A percentile compares a stretch with the other conserved stretches of the same genome.
Evolutionary conservation across 352 stramenopile species (phyloP).

Genomic region (Pythium pyrilobum): DNA sequence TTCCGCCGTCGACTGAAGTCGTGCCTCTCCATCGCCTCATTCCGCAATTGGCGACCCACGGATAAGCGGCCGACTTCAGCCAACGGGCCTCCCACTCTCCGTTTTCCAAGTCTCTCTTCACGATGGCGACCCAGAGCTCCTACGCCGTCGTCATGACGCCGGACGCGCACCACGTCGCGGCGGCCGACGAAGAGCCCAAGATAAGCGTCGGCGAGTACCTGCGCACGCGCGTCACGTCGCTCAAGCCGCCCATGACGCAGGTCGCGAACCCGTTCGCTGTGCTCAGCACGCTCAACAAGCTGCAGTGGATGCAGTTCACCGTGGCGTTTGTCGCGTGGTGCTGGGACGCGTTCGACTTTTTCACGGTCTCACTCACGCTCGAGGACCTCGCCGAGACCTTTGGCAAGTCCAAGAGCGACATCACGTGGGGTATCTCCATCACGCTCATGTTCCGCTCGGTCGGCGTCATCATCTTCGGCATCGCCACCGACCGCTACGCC

Average conservation of each 20-base stretch:
- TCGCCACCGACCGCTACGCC: conserved; percentile 34
- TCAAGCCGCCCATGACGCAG: conserved; percentile 24
- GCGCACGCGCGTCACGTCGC: conserved; percentile 12
- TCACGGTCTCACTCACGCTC: conserved; percentile 46
- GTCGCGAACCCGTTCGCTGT: conserved; percentile 5
- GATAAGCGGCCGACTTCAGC: neutral
- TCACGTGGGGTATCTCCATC: conserved; percentile 52
- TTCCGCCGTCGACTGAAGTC: no score
- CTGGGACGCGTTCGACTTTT: conserved; percentile 55
- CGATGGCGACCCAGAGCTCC: conserved; percentile 1
- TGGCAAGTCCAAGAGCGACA: conserved; percentile 31
- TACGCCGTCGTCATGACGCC: conserved; percentile 11
- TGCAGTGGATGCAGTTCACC: conserved; percentile 3
- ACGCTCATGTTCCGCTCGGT: conserved; percentile 47
- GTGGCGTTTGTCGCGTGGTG: conserved; percentile 31
- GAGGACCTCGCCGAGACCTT: conserved; percentile 39
- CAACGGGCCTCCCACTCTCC: no score
- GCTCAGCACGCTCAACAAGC: neutral
- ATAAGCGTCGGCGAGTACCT: conserved; percentile 24
- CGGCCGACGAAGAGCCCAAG: neutral
- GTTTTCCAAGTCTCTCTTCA: neutral
- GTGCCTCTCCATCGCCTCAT: no score
- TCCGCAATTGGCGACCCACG: neutral
- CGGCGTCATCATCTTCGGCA: conserved; percentile 34
- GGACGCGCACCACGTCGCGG: neutral